Evolutionary conservation across 208 protist genomes (phyloP).

Genomic region (Leishmania aethiopica): DNA sequence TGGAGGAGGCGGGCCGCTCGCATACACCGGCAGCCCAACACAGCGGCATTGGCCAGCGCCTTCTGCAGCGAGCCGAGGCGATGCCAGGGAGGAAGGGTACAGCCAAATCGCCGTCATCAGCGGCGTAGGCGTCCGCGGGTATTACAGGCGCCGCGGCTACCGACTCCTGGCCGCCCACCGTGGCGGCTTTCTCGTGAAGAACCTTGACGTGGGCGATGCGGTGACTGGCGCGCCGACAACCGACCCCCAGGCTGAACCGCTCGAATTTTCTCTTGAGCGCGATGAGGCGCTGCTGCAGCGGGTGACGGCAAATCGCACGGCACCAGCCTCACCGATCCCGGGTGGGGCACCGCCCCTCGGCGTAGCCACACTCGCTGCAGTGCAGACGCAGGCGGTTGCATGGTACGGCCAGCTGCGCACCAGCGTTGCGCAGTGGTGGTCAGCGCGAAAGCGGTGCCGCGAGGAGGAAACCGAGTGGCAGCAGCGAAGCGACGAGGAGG

Average conservation of each 20-base stretch:
- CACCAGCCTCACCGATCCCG: no score
- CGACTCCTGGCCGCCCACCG: slow-evolving; percentile 34
- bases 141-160: slow-evolving; percentile 98
- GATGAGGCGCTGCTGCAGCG: slow-evolving; percentile 20
- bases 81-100: slow-evolving; percentile 94
- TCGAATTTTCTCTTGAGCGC: slow-evolving; percentile 12
- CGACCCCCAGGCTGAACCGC: no score
- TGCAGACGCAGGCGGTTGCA: slow-evolving; percentile 5
- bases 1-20: slow-evolving; percentile 1
- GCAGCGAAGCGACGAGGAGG: background rate
- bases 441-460: slow-evolving; percentile 21
- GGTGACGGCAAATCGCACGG: background rate
- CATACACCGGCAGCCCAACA: slow-evolving; percentile 92
- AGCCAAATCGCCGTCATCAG: slow-evolving; percentile 96
- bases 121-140: slow-evolving; percentile 97
- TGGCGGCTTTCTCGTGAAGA: slow-evolving; percentile 77
- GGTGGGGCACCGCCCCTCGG: background rate
- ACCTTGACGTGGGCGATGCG: slow-evolving; percentile 9
- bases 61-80: slow-evolving; percentile 97
- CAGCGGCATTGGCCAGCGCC: slow-evolving; percentile 94
- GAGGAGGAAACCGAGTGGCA: background rate
- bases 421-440: slow-evolving; percentile 22
- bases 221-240: background rate
- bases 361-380: background rate
- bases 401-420: slow-evolving; percentile 8